Conservation (phyloP, 2,329 filamentous ascomycete genomes). For the Colletotrichum magnum region DNA sequence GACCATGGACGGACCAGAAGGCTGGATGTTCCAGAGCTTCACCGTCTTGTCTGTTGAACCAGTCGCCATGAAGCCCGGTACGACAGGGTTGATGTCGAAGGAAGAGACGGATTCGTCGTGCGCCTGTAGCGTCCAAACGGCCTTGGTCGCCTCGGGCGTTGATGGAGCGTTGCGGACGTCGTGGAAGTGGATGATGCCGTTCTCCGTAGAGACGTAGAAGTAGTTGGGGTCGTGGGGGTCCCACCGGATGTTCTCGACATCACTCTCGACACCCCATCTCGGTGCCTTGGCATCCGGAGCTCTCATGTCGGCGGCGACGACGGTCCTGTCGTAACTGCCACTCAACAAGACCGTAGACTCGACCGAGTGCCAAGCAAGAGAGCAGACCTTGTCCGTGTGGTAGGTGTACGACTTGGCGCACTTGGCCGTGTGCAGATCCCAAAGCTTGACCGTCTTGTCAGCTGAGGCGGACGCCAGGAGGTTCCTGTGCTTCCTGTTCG, state of each 20-base stretch:
- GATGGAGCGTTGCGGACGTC: slow-evolving; percentile 84
- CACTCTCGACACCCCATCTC: slow-evolving; percentile 94
- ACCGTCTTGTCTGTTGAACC: slow-evolving; percentile 95
- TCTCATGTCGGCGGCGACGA: slow-evolving; percentile 97
- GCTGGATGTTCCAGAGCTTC: slow-evolving; percentile 94
- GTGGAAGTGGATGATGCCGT: slow-evolving; percentile 91
- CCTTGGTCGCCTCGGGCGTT: slow-evolving; percentile 81
- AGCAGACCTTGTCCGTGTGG: slow-evolving; percentile 98
- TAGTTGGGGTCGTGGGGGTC: slow-evolving; percentile 92
- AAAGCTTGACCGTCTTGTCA: slow-evolving; percentile 97
- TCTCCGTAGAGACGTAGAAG: slow-evolving; percentile 96
- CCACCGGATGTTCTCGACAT: slow-evolving; percentile 94
- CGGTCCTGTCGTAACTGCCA: slow-evolving; percentile 94
- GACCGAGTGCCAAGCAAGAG: slow-evolving; percentile 90
- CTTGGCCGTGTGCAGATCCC: slow-evolving; percentile 92
- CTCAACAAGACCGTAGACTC: slow-evolving; percentile 92
- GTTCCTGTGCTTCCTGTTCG: slow-evolving; percentile 94
- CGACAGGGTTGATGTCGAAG: slow-evolving; percentile 90
- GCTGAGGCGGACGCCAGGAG: slow-evolving; percentile 94
- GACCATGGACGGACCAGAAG: slow-evolving; percentile 88
- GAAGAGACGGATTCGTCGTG: slow-evolving; percentile 93
- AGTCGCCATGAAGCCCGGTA: slow-evolving; percentile 94
- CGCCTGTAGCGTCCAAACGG: slow-evolving; percentile 94
- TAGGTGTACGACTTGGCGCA: slow-evolving; percentile 96
- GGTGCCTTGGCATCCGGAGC: slow-evolving; percentile 86